Evolutionary conservation across 345 rosid genomes (phyloP), one percentile per base, ranked within the genome.

Genomic region (Ceriops zippeliana): DNA sequence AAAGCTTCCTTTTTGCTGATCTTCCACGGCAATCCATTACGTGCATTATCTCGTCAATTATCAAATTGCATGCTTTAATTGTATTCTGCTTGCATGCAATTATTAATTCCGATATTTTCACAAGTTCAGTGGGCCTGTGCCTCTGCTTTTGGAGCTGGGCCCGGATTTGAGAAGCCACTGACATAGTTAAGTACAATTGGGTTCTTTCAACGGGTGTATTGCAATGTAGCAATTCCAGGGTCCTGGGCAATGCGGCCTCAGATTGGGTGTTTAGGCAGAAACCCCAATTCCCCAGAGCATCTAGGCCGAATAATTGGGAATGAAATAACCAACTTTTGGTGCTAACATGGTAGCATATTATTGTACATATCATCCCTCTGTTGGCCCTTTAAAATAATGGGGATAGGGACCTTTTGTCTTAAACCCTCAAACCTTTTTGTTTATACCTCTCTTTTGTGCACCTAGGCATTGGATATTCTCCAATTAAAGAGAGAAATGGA

Each of bases 321-420:
- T 9, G 27, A 64, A 30, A 58, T 37, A 66, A 7, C 26, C 38
- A 63, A 13, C 10, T 22, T 42, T 42, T 1, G 0, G 10, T 3
- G 9, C 28, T 24, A 32, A 63, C 32, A 13, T 42, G 20, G 37
- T 7, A 34, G 7, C 37, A 7, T 34, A 34, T 34, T 34, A 24
- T 22, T 22, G 24, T 24, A 34, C 37, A 7, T 34, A 34, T 7
- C 9, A 34, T 71, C 34, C 56, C 9, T 27, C 11, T 27, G 27
- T 20, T 67, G 76, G 73, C 49, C 47, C 22, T 26, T 24, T 1
- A 5, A 30, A 8, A 13, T 52, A 5, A 10, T 11, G 60, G 35
- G 71, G 62, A 78, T 74, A 62, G 68, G 62, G 42, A 24, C 37
- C 34, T 31, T 38, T 62, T 65, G 1, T 38, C 67, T 26, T 28